Base-by-base conservation (phyloP, 192 early-diverging fungal genomes). In the Backusella psychrophila region DNA sequence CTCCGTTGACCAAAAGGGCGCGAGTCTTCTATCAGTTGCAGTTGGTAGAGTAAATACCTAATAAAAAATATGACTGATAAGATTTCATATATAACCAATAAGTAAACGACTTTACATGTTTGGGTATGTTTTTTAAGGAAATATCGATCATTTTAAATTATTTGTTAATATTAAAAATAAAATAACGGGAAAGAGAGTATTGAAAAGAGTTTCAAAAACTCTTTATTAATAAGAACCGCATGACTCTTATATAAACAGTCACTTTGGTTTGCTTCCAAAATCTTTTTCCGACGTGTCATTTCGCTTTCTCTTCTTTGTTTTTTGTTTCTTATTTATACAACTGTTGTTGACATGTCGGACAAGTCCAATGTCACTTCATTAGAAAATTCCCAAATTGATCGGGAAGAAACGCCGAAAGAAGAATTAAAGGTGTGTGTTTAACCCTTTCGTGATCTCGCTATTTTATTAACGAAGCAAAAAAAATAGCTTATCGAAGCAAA, bases 1-100 rank as follows among this genome's bases (percentile, higher is more conserved):
- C 33, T 90, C 83, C 49, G 89, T 87, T 69, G 85, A 85, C 87
- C 91, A 94, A 75, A 93, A 90, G 6, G 89, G 88, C 49, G 89
- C 89, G 74, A 87, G 72, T n/a, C 71, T 72, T 75, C 75, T 77
- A 77, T 87, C 86, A 5, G 81, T 82, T 23, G 86, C 81, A 7
- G 80, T 86, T 26, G 87, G 87, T 39, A 88, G 52, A 66, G 82
- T 85, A 78, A 88, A 88, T 14, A 72, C 71, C 75, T 76, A 76
- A 63, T 12, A 59, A 26, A 21, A 56, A 56, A 21, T 7, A 26
- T 59, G 8, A 59, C 23, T 59, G 11, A 59, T 26, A 59, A 12
- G 3, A 59, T 59, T 59, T 23, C 1, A 59, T 59, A 12, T 23
- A 12, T 21, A 26, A 59, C 53, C 23, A 59, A 59, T 5, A 59